Conservation (phyloP, 2,329 filamentous ascomycete species). For the Elsinoe batatas region DNA sequence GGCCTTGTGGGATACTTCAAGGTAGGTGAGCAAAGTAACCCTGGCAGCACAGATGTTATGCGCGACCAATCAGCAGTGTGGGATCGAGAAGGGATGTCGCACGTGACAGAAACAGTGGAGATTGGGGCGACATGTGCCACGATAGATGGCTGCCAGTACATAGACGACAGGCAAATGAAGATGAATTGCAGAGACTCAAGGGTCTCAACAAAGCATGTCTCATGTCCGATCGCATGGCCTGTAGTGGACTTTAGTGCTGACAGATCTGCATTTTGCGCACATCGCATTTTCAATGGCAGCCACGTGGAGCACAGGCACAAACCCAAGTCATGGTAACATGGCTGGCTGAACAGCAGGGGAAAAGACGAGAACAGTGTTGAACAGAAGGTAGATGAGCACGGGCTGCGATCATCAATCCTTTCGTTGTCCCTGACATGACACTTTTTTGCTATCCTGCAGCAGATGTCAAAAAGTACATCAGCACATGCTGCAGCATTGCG, state of each 20-base stretch:
- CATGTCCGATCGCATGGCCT: background rate
- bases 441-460: background rate
- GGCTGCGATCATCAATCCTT: background rate
- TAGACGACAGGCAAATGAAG: conserved; percentile 8
- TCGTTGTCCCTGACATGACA: background rate
- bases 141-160: background rate
- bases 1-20: no score
- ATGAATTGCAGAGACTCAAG: background rate
- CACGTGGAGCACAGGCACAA: background rate
- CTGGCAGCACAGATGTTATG: background rate
- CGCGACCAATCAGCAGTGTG: background rate
- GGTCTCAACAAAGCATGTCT: background rate
- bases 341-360: background rate
- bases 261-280: background rate
- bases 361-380: background rate
- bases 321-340: background rate
- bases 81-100: no score
- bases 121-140: background rate
- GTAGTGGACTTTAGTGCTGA: background rate
- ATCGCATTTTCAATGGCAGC: background rate
- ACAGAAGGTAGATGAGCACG: background rate
- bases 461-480: background rate
- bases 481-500: no score
- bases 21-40: background rate
- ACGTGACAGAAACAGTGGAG: no score